Evolutionary conservation across 208 protist genomes (phyloP), one percentile per base, ranked within the genome.

Genomic region (Trypanosoma grayi): DNA sequence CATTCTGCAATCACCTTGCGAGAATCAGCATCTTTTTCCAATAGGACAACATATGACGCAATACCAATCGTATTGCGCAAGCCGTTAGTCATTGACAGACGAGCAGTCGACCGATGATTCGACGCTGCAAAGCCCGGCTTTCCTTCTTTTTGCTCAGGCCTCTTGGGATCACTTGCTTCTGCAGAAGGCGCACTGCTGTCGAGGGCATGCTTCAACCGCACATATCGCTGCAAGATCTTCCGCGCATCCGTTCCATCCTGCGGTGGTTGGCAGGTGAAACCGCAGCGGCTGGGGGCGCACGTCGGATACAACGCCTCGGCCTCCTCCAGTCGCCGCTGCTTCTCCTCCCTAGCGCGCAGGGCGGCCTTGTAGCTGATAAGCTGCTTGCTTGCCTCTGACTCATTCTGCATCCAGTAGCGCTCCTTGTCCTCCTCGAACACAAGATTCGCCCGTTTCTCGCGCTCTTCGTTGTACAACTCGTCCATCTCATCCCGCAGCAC

Each of bases 401-500:
- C 67, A 61, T 83, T 66, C 39, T 72, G 64, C 33, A 87, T 53
- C 37, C 65, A 77, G 64, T 83, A 73, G 31, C 77, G 70, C 20
- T 77, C 66, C 24, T 63, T 70, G 33, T 90, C 83, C 59, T 93
- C 83, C n/a, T 77, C 61, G 52, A 67, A 77, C 8, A 43, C 9
- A 44, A 90, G 69, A 30, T 57, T 64, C 4, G 36, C 46, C 1
- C 78, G 75, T 45, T 41, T 16, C 40, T 63, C 58, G 39, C 59
- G 64, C 69, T 91, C 87, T 22, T 57, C 57, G 28, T 51, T 43
- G 22, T 77, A 61, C 55, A 94, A 57, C 30, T 83, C 66, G 20
- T 91, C 79, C 58, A 90, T 66, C 58, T 79, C 77, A 7, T 85
- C 81, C 56, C 81, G 80, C 39, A 94, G 48, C 16, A 94, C 79